Conservation (phyloP, 2,329 filamentous ascomycete genomes). For the Xylariaceae sp. region DNA sequence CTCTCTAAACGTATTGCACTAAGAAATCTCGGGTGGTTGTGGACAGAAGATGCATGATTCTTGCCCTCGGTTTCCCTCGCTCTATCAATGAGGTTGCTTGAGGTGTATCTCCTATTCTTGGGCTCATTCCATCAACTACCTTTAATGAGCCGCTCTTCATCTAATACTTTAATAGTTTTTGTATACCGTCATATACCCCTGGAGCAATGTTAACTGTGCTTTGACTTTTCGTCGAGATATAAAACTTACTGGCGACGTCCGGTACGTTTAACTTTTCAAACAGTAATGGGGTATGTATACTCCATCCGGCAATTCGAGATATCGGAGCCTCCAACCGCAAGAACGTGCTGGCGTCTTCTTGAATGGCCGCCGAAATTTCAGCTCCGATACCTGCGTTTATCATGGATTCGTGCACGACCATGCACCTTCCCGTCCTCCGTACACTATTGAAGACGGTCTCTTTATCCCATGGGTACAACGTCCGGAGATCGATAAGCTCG, state of each 20-base stretch:
- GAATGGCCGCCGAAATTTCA: constrained; percentile 82
- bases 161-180: constrained; percentile 62
- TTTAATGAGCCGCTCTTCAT: not conserved
- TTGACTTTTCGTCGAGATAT: not conserved
- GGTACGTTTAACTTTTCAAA: constrained; percentile 81
- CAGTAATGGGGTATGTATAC: constrained; percentile 72
- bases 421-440: constrained; percentile 76
- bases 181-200: constrained; percentile 71
- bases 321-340: constrained; percentile 80
- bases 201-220: constrained; percentile 22
- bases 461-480: constrained; percentile 89
- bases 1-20: too few relatives aligned
- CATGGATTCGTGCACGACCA: constrained; percentile 92
- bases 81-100: too few relatives aligned
- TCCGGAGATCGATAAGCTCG: constrained; percentile 83
- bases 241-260: constrained; percentile 75
- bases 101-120: too few relatives aligned
- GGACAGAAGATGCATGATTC: too few relatives aligned
- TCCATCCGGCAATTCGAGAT: constrained; percentile 82
- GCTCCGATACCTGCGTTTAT: constrained; percentile 85
- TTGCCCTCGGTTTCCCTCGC: too few relatives aligned
- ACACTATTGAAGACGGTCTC: constrained; percentile 77
- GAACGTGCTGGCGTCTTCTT: constrained; percentile 74
- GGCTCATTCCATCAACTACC: too few relatives aligned
- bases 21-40: too few relatives aligned